Conservation (phyloP, 495 filamentous ascomycete genomes). For the Neurospora tetrasperma region DNA sequence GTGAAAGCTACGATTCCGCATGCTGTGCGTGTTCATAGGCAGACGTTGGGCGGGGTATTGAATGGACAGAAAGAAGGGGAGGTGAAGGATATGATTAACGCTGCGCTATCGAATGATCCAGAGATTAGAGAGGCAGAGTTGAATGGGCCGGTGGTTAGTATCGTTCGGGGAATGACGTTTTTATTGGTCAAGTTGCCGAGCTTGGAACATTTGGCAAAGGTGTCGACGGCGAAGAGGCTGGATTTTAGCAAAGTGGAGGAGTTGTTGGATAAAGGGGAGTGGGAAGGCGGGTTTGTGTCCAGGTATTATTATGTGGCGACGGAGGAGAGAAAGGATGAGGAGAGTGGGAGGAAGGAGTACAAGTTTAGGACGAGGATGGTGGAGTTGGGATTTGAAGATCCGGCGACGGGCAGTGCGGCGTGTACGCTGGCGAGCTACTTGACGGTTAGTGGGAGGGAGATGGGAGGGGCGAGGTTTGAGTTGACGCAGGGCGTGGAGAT, state of each 20-base stretch:
- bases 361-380: conserved; percentile 39
- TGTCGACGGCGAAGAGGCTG: conserved; percentile 15
- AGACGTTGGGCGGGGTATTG: conserved; percentile 18
- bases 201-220: conserved; percentile 32
- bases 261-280: conserved; percentile 46
- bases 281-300: conserved; percentile 41
- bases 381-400: conserved; percentile 52
- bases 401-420: conserved; percentile 58
- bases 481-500: conserved; percentile 73
- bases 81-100: neutral
- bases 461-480: conserved; percentile 31
- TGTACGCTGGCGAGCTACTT: conserved; percentile 48
- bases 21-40: conserved; percentile 50
- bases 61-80: too few relatives aligned
- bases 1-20: conserved; percentile 54
- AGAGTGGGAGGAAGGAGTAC: conserved; percentile 10
- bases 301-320: conserved; percentile 47
- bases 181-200: conserved; percentile 42
- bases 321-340: conserved; percentile 8
- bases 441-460: conserved; percentile 32
- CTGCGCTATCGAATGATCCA: conserved; percentile 15
- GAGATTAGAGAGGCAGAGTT: conserved; percentile 26
- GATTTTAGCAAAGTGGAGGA: conserved; percentile 18
- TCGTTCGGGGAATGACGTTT: conserved; percentile 64
- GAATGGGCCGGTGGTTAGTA: conserved; percentile 43